phyloP scores from a whole-genome alignment of 1,284 basidiomycete species.

The Jaminaea rosea region DNA sequence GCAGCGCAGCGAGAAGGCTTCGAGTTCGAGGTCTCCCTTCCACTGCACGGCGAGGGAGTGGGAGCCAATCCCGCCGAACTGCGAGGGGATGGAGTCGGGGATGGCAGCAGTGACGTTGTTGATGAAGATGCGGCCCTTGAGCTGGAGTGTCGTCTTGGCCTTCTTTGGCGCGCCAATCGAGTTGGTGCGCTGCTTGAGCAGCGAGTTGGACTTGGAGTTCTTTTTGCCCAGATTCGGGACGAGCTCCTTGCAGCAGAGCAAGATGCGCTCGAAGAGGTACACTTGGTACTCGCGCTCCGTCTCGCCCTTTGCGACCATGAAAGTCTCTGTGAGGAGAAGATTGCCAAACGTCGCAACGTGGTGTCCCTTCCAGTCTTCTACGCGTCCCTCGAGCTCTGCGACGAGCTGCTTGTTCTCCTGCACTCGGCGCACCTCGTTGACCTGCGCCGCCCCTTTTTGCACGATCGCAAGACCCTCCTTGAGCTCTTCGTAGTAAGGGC shows the following conservation, averaged over 20 bases:
- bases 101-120: constrained; percentile 80
- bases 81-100: constrained; percentile 46
- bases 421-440: constrained; percentile 86
- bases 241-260: constrained; percentile 91
- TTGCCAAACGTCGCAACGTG: constrained; percentile 86
- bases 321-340: constrained; percentile 85
- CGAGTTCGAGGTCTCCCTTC: constrained; percentile 70
- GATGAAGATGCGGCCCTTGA: constrained; percentile 95
- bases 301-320: constrained; percentile 90
- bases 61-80: not conserved
- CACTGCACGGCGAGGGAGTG: constrained; percentile 51
- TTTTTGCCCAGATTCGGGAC: constrained; percentile 50
- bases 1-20: constrained; percentile 88
- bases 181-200: constrained; percentile 27
- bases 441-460: constrained; percentile 85
- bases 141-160: constrained; percentile 63
- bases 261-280: constrained; percentile 97
- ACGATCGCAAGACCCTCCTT: constrained; percentile 73
- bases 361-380: constrained; percentile 99
- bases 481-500: constrained; percentile 61
- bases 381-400: constrained; percentile 73
- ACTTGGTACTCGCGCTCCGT: constrained; percentile 97
- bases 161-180: constrained; percentile 18
- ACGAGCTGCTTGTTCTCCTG: constrained; percentile 75
- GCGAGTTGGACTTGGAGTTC: constrained; percentile 30